These are phyloP conservation scores for Hura crepitans DNA, from an alignment of 441 rosid genomes.

Conservation along the genomic window DNA sequence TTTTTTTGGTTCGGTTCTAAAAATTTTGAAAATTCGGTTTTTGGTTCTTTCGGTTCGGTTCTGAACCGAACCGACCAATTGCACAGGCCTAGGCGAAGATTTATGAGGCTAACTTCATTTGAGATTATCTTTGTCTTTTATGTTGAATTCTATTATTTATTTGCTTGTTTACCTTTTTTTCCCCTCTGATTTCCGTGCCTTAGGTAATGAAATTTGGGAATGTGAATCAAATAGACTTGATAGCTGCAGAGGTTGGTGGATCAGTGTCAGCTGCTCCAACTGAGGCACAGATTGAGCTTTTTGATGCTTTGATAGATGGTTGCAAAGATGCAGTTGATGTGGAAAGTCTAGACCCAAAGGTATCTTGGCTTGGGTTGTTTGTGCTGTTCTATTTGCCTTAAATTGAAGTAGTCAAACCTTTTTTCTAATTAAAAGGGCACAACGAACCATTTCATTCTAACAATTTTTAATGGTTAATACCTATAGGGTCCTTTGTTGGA, in stretches of 20 bases:
- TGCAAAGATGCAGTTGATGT: conserved; percentile 71
- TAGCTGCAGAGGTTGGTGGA: conserved; percentile 89
- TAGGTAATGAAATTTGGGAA: conserved; percentile 95
- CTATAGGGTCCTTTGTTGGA: conserved; percentile 87
- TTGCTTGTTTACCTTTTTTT: too few species aligned
- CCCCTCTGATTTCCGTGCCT: neutral
- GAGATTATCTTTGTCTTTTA: neutral
- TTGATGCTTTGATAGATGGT: conserved; percentile 79
- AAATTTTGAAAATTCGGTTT: too few species aligned
- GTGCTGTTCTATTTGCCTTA: neutral
- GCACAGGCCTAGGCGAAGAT: too few species aligned
- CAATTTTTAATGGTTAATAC: conserved; percentile 19
- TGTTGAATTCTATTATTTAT: neutral
- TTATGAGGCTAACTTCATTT: too few species aligned
- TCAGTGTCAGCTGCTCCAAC: conserved; percentile 66
- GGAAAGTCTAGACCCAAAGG: conserved; percentile 75
- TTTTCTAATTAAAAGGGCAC: neutral
- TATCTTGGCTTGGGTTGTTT: conserved; percentile 19
- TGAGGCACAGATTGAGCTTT: conserved; percentile 86
- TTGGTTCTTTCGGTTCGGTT: too few species aligned
- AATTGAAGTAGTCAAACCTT: too few species aligned
- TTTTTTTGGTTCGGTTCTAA: too few species aligned
- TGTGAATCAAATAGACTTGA: conserved; percentile 61
- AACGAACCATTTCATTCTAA: neutral
- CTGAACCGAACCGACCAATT: too few species aligned